Evolutionary conservation across 2,329 filamentous ascomycete genomes (phyloP).

Genomic region (Aaosphaeria pasadenensis): DNA sequence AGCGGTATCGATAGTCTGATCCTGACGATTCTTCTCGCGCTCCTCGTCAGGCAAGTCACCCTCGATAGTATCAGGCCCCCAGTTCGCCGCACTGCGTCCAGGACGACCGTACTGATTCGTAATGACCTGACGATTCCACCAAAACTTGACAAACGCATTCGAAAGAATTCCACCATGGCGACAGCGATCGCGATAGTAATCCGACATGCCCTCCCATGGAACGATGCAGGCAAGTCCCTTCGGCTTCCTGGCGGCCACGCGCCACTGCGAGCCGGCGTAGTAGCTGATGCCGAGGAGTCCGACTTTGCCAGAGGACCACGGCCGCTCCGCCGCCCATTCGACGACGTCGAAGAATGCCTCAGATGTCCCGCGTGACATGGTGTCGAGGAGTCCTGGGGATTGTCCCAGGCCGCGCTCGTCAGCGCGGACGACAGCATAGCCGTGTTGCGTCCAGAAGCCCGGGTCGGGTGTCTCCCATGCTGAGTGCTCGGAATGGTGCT

Average conservation of each 20-base stretch:
- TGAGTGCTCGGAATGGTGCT: slow-evolving; percentile 29
- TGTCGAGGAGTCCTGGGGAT: slow-evolving; percentile 48
- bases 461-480: slow-evolving; percentile 41
- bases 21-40: slow-evolving; percentile 34
- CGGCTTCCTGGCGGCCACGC: slow-evolving; percentile 48
- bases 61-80: slow-evolving; percentile 38
- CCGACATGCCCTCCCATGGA: slow-evolving; percentile 53
- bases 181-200: slow-evolving; percentile 45
- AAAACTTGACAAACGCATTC: slow-evolving; percentile 16
- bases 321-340: slow-evolving; percentile 47
- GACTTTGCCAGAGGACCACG: slow-evolving; percentile 48
- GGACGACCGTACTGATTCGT: slow-evolving; percentile 15
- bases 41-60: slow-evolving; percentile 37
- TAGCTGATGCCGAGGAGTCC: slow-evolving; percentile 48
- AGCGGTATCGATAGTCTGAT: slow-evolving; percentile 17
- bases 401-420: slow-evolving; percentile 51
- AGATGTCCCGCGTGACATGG: slow-evolving; percentile 48
- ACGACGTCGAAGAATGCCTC: slow-evolving; percentile 48
- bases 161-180: slow-evolving; percentile 30
- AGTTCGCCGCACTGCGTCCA: slow-evolving; percentile 8
- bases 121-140: slow-evolving; percentile 16
- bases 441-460: slow-evolving; percentile 25
- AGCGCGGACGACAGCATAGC: slow-evolving; percentile 30
- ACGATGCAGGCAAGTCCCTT: slow-evolving; percentile 49
- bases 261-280: slow-evolving; percentile 51